Percentiles rank a stretch among this genome's conserved stretches.
phyloP scores from a whole-genome alignment of 1,284 basidiomycete genomes.

The Bjerkandera adusta region DNA sequence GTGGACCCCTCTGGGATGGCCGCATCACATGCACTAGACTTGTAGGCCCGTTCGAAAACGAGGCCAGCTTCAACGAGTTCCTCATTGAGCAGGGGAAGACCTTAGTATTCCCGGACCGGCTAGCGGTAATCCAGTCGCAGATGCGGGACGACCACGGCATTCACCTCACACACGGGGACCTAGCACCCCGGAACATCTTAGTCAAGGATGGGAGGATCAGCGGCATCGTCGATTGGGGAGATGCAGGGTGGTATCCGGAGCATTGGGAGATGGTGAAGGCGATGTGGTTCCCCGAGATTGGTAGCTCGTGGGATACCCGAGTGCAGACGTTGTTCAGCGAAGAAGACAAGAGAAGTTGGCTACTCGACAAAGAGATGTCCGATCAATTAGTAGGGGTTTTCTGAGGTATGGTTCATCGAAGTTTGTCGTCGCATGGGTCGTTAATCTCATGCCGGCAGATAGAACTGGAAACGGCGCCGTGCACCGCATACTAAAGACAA shows the following conservation, averaged over 20 bases:
- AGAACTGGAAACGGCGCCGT: too few species aligned
- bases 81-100: slow-evolving; percentile 9
- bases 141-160: slow-evolving; percentile 24
- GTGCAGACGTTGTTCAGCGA: not conserved
- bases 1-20: slow-evolving; percentile 9
- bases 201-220: slow-evolving; percentile 17
- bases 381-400: not conserved
- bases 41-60: not conserved
- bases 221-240: slow-evolving; percentile 30
- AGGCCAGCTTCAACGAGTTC: slow-evolving; percentile 25
- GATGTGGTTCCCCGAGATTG: slow-evolving; percentile 4
- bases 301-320: not conserved
- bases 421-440: too few species aligned
- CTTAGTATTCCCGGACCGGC: slow-evolving; percentile 13
- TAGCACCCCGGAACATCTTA: slow-evolving; percentile 29
- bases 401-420: too few species aligned
- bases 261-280: slow-evolving; percentile 31
- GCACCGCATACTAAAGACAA: too few species aligned
- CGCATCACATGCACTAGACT: not conserved
- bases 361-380: not conserved
- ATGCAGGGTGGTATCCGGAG: slow-evolving; percentile 29
- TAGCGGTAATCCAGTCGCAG: slow-evolving; percentile 20
- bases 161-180: slow-evolving; percentile 28
- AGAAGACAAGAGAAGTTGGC: not conserved
- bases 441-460: too few species aligned